Evolutionary conservation across 352 stramenopile genomes (phyloP), one percentile per base, ranked within the genome.

Genomic region (Blastocystis sp.): DNA sequence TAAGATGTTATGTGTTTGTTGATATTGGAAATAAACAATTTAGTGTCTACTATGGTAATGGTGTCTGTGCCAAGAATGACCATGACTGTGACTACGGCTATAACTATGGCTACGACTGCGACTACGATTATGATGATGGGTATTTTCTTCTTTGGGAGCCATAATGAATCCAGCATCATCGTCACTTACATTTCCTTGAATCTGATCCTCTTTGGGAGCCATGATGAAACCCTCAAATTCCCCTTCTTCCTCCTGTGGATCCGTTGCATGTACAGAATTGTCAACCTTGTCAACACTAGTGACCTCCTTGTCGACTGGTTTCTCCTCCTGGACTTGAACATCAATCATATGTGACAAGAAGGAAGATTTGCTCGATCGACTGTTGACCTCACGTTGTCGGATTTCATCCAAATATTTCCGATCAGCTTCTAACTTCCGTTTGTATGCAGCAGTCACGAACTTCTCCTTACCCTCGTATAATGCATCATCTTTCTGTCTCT

Each of bases 371-470:
- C 37, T 77, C 6, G 24, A 44, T n/a, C 33, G 24, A 33, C 40
- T 30, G 22, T 77, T 56, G 37, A 77, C 24, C 19, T 77, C 64
- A n/a, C 37, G 27, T 11, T 56, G 7, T 77, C 64, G 51, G 22
- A 77, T 35, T n/a, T 77, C 64, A 5, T 77, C 64, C 64, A 77
- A n/a, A 19, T 30, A 77, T 19, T 77, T 77, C 4, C 64, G 64
- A 77, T 77, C 64, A 6, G 64, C 64, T 56, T 77, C 64, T 33
- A 96, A 87, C 62, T 95, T 95, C 19, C 93, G 90, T 90, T 96
- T 96, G 91, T 96, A 96, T n/a, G 93, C 95, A 0, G 93, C 92
- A 17, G 94, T 95, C 17, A 96, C 91, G 51, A 95, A 92, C 91
- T 95, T 96, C 79, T 96, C 94, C 91, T 95, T 96, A 89, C 94